Evolutionary conservation across 768 basidiomycete genomes (phyloP).

Genomic region (Serendipita sp.): DNA sequence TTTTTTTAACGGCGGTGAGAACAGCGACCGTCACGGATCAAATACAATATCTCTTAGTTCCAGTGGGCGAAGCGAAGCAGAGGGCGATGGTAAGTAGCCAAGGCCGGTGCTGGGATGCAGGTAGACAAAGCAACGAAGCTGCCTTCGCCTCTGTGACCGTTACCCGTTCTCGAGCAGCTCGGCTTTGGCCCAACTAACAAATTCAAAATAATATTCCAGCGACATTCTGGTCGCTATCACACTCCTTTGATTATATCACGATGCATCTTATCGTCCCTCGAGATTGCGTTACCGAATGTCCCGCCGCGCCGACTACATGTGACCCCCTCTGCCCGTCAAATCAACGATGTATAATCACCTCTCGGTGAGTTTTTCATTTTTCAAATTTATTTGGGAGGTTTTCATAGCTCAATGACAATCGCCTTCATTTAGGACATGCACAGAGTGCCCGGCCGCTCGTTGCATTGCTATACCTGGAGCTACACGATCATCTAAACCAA

Average conservation of each 20-base stretch:
- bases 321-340: too few species aligned
- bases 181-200: neutral
- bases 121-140: too few species aligned
- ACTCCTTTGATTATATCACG: constrained; percentile 14
- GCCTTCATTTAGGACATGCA: constrained; percentile 35
- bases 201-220: neutral
- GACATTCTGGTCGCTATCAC: constrained; percentile 19
- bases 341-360: constrained; percentile 45
- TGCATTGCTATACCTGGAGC: constrained; percentile 29
- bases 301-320: constrained; percentile 28
- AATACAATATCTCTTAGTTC: too few species aligned
- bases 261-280: constrained; percentile 22
- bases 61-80: too few species aligned
- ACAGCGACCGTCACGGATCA: too few species aligned
- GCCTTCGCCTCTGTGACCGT: too few species aligned
- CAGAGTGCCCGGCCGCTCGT: constrained; percentile 33
- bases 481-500: constrained; percentile 24
- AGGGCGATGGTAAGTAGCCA: too few species aligned
- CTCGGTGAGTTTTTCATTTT: constrained; percentile 29
- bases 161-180: neutral
- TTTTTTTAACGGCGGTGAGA: too few species aligned
- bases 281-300: constrained; percentile 26
- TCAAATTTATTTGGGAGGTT: neutral
- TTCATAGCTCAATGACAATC: constrained; percentile 7
- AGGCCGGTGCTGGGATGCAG: too few species aligned